These are phyloP conservation scores for Cruciata laevipes DNA, from an alignment of 257 asterid genomes.

Conservation along the genomic window DNA sequence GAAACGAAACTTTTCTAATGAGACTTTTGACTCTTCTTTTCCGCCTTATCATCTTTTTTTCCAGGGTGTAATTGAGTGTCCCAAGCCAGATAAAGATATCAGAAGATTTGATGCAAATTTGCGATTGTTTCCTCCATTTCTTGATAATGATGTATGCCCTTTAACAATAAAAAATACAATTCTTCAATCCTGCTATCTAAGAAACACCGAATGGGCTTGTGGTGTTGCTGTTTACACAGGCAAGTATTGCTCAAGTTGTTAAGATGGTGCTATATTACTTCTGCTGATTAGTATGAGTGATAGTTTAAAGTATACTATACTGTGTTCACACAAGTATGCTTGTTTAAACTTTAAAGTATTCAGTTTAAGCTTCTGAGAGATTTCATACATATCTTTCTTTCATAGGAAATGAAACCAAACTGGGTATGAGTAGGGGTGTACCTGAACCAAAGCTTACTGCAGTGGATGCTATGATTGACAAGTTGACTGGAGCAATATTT, in stretches of 20 bases:
- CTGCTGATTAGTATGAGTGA: not conserved
- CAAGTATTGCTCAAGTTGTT: conserved; percentile 20
- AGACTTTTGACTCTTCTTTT: conserved; percentile 8
- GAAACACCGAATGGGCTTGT: conserved; percentile 99
- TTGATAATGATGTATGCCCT: conserved; percentile 92
- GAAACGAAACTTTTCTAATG: not conserved
- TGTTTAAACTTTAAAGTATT: not conserved
- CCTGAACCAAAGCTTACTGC: conserved; percentile 99
- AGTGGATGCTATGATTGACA: conserved; percentile 99
- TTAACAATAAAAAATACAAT: conserved; percentile 82
- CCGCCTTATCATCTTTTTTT: conserved; percentile 16
- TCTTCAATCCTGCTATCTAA: conserved; percentile 92
- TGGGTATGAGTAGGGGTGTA: conserved; percentile 97
- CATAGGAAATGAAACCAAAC: conserved; percentile 93
- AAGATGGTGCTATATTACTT: conserved; percentile 1
- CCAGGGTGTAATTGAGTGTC: conserved; percentile 97
- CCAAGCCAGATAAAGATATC: conserved; percentile 87
- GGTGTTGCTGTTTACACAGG: conserved; percentile 99
- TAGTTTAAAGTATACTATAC: not conserved
- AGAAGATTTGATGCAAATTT: conserved; percentile 94
- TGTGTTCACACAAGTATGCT: not conserved
- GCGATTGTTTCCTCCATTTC: conserved; percentile 93
- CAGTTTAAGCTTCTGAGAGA: not conserved
- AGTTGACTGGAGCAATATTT: conserved; percentile 97
- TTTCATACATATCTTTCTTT: not conserved